Conservation (phyloP, 768 basidiomycete genomes). For the Cyclocybe aegerita region DNA sequence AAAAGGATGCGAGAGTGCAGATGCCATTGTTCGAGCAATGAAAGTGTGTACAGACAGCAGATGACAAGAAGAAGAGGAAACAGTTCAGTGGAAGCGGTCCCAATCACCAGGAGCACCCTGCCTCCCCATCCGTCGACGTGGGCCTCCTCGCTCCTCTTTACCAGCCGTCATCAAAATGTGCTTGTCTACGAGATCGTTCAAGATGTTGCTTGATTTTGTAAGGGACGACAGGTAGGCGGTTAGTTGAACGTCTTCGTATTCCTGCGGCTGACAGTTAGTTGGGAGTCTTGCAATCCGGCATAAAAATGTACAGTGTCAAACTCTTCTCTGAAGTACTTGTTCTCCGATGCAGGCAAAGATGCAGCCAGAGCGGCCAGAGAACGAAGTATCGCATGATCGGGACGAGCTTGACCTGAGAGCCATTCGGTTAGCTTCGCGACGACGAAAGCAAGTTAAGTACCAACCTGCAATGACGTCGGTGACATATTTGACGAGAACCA, state of each 20-base stretch:
- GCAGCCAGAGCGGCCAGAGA: slow-evolving; percentile 85
- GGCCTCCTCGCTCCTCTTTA: slow-evolving; percentile 55
- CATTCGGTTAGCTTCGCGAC: neutral
- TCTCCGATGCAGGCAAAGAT: slow-evolving; percentile 85
- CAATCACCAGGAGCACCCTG: slow-evolving; percentile 48
- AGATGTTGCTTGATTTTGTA: slow-evolving; percentile 82
- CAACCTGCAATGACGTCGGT: slow-evolving; percentile 71
- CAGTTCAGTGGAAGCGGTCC: slow-evolving; percentile 46
- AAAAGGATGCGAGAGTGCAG: too few species aligned
- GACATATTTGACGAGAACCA: slow-evolving; percentile 86
- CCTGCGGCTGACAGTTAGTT: slow-evolving; percentile 44
- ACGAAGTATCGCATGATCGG: slow-evolving; percentile 81
- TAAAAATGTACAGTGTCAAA: slow-evolving; percentile 72
- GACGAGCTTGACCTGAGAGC: slow-evolving; percentile 60
- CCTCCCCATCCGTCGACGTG: slow-evolving; percentile 54
- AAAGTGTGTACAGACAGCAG: slow-evolving; percentile 2
- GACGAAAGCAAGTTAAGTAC: slow-evolving; percentile 15
- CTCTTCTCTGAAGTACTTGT: slow-evolving; percentile 80
- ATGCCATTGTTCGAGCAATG: neutral
- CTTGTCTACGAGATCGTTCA: slow-evolving; percentile 90
- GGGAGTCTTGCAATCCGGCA: neutral
- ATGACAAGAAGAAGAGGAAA: slow-evolving; percentile 1
- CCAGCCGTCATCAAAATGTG: slow-evolving; percentile 61
- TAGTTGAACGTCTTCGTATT: slow-evolving; percentile 94
- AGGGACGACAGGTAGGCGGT: slow-evolving; percentile 85